These are phyloP conservation scores for Penicillium crystallinum DNA, from an alignment of 495 filamentous ascomycete genomes.

Conservation along the genomic window DNA sequence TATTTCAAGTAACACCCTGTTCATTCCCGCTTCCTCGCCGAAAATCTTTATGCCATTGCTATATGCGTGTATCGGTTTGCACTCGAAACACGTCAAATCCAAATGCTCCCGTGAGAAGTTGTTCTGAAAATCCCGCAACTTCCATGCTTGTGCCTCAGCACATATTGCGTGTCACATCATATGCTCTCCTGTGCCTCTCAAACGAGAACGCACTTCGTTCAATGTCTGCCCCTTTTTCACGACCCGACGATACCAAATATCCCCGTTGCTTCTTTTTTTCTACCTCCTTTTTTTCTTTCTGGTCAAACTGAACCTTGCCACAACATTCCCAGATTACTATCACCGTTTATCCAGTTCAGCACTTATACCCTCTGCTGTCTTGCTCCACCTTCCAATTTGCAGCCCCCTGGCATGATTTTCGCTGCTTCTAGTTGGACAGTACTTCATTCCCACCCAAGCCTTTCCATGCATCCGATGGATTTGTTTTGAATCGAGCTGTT, in stretches of 20 bases:
- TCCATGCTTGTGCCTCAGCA: not conserved
- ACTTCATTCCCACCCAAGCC: not conserved
- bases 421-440: not conserved
- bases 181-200: not conserved
- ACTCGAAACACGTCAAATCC: not conserved
- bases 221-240: slow-evolving; percentile 2
- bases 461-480: not conserved
- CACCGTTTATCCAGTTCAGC: slow-evolving; percentile 1
- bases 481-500: not conserved
- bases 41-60: not conserved
- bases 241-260: slow-evolving; percentile 20
- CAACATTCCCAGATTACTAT: not conserved
- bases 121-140: not conserved
- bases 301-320: not conserved
- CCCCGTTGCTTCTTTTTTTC: slow-evolving; percentile 7
- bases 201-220: not conserved
- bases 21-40: not conserved
- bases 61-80: not conserved
- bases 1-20: not conserved
- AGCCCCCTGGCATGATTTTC: not conserved
- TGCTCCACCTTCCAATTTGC: not conserved
- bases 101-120: not conserved
- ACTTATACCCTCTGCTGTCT: slow-evolving; percentile 9
- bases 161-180: not conserved
- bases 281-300: slow-evolving; percentile 1